These are phyloP conservation scores for Auxenochlorella protothecoides DNA, from an alignment of 139 green algal species.

Conservation along the genomic window DNA sequence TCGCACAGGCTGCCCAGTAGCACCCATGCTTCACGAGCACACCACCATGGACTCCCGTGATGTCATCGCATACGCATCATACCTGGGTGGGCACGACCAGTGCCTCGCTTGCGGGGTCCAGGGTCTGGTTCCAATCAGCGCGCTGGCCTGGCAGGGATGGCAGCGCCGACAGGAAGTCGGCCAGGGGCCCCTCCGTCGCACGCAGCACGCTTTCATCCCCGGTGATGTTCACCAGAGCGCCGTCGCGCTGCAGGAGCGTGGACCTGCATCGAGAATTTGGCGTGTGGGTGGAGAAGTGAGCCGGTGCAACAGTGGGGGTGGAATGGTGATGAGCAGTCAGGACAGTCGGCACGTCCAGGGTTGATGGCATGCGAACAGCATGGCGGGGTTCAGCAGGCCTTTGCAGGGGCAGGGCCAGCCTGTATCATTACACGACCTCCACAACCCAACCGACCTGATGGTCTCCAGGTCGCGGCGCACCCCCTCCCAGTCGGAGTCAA, in stretches of 20 bases:
- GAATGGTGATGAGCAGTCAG: no score
- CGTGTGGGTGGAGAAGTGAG: no score
- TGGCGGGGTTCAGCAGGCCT: no score
- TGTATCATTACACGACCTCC: background rate
- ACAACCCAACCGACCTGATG: constrained; percentile 14
- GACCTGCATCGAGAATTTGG: constrained; percentile 16
- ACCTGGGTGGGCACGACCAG: constrained; percentile 95
- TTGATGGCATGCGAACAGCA: no score
- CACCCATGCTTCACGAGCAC: no score
- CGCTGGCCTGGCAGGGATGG: constrained; percentile 27
- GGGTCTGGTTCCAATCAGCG: constrained; percentile 23
- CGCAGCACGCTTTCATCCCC: constrained; percentile 70
- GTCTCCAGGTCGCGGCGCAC: constrained; percentile 60
- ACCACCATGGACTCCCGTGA: no score
- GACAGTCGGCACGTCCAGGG: no score
- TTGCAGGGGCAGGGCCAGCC: no score
- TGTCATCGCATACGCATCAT: no score
- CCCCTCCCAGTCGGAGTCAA: constrained; percentile 84
- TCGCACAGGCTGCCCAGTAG: no score
- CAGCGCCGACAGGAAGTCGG: constrained; percentile 70
- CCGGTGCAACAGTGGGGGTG: no score
- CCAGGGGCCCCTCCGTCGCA: constrained; percentile 28
- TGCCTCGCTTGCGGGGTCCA: constrained; percentile 68
- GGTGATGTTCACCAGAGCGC: constrained; percentile 89
- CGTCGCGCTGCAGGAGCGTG: constrained; percentile 62